Evolutionary conservation across 257 asterid species (phyloP).

Genomic region (Apocynum venetum): DNA sequence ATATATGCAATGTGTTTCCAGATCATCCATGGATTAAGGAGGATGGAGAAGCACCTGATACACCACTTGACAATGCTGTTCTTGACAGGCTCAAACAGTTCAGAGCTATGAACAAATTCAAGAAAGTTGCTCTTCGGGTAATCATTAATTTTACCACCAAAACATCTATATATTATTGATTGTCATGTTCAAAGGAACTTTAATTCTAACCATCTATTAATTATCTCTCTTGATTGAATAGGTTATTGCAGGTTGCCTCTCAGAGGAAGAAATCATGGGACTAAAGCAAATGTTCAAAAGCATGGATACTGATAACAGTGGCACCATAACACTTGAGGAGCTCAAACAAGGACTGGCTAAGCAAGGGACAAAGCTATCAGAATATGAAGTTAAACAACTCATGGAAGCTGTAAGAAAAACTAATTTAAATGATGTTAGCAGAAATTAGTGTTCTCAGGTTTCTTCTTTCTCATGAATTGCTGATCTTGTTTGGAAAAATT

Average conservation of each 20-base stretch:
- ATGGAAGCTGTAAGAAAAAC: constrained; percentile 63
- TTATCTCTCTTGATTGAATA: constrained; percentile 18
- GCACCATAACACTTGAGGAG: constrained; percentile 72
- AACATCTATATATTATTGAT: no score
- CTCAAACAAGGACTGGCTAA: constrained; percentile 55
- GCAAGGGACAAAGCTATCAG: constrained; percentile 70
- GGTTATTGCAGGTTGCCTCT: constrained; percentile 73
- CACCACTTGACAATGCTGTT: constrained; percentile 71
- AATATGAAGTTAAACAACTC: constrained; percentile 55
- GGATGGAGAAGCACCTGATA: constrained; percentile 77
- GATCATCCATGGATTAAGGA: constrained; percentile 86
- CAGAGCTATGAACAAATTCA: constrained; percentile 74
- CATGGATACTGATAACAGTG: constrained; percentile 64
- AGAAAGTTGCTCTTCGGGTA: constrained; percentile 74
- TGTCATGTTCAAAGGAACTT: neutral
- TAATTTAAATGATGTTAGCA: no score
- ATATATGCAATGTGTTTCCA: constrained; percentile 1
- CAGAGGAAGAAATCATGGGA: constrained; percentile 79
- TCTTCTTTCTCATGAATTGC: neutral
- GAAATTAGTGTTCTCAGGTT: no score
- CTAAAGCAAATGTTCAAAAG: constrained; percentile 64
- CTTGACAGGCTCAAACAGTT: constrained; percentile 64
- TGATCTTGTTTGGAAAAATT: neutral
- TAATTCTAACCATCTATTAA: neutral
- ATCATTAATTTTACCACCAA: neutral